Evolutionary conservation across 768 basidiomycete genomes (phyloP).

Genomic region (Nidularia sp.): DNA sequence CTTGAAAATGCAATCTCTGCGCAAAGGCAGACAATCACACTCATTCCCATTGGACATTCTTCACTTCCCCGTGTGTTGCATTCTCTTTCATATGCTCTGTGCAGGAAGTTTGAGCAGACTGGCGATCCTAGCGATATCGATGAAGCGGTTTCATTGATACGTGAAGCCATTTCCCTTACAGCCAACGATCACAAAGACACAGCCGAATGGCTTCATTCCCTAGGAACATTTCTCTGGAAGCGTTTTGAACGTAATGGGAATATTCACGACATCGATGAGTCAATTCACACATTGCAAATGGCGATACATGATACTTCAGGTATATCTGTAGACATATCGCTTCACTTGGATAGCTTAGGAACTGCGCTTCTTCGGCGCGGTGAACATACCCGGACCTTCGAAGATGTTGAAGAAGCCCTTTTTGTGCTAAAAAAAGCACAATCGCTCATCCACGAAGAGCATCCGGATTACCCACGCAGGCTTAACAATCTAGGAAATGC

Average conservation of each 20-base stretch:
- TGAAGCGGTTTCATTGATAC: not conserved
- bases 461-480: not conserved
- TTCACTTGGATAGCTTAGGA: not conserved
- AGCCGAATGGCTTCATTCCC: not conserved
- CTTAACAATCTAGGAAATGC: not conserved
- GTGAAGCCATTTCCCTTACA: not conserved
- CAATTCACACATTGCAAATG: not conserved
- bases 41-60: not conserved
- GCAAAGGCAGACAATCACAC: not conserved
- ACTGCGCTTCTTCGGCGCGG: not conserved
- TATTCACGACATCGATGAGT: not conserved
- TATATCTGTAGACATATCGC: not conserved
- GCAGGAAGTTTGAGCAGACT: not conserved
- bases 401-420: conserved; percentile 3
- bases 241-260: not conserved
- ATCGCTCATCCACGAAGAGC: not conserved
- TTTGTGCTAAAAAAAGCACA: not conserved
- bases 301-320: not conserved
- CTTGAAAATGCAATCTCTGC: not conserved
- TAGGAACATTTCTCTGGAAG: not conserved
- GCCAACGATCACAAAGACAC: not conserved
- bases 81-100: not conserved
- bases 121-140: not conserved
- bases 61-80: not conserved
- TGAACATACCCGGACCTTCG: not conserved